Evolutionary conservation across 495 filamentous ascomycete species (phyloP), one percentile per base, ranked within the genome.

Genomic region (Sordaria brevicollis): DNA sequence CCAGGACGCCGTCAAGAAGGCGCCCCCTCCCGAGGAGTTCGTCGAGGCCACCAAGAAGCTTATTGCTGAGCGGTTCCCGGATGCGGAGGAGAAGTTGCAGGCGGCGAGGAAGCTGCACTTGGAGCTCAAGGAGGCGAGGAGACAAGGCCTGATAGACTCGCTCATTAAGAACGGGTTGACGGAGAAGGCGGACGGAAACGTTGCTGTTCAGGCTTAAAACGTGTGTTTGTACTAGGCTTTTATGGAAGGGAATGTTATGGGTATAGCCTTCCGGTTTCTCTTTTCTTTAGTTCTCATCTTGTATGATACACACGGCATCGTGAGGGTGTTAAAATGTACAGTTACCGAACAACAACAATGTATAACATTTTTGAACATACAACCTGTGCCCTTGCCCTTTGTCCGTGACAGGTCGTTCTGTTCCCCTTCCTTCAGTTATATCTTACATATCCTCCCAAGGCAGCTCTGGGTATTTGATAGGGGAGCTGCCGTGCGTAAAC

Each of bases 1-100:
- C 68, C 91, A 95, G 76, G 94, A 98, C 83, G 92, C 94, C 11
- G 86, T 94, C 78, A 96, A 96, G 87, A 95, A 94, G 85, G 87
- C 90, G 35, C 92, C 91, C 86, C 92, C 93, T 62, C 82, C 87
- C 49, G 73, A 85, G 71, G 78, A 80, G 34, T 79, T 80, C 67
- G 76, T 82, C n/a, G 78, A 79, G 66, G 76, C 79, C 73, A 71
- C 77, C 54, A 72, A 68, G 71, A 73, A 75, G 71, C 25, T 73
- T 65, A 38, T 79, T 69, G 68, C 80, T 35, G 78, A 82, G 75
- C 76, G 83, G 71, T 78, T 80, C 67, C 79, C 76, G 13, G 74
- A 76, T 7, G 77, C 80, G 62, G 77, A 81, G 71, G 74, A 70
- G 67, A 69, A 75, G 49, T 62, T 84, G 69, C 71, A 80, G 74